Evolutionary conservation across 306 rosid genomes (phyloP).

Genomic region (Ormosia emarginata): DNA sequence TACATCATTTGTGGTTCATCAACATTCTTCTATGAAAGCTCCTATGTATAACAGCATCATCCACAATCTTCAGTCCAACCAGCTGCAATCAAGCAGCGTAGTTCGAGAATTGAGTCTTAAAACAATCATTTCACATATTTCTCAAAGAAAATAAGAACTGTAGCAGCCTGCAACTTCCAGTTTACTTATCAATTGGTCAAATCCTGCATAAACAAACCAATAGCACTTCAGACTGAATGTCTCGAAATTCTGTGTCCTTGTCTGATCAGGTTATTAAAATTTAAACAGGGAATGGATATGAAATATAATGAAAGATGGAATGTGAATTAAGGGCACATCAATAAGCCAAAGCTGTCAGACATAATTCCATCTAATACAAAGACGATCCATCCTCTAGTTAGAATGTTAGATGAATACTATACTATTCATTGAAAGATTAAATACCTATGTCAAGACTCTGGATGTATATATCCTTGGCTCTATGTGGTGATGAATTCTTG

Average conservation of each 20-base stretch:
- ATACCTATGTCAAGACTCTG: slow-evolving; percentile 50
- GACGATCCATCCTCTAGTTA: neutral
- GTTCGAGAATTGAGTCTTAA: neutral
- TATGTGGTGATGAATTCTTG: slow-evolving; percentile 34
- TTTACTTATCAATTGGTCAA: slow-evolving; percentile 39
- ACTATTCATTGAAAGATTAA: neutral
- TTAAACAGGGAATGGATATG: neutral
- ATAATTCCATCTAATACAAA: neutral
- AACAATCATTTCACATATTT: neutral
- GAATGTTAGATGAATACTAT: neutral
- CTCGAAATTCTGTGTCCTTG: neutral
- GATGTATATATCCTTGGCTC: slow-evolving; percentile 33
- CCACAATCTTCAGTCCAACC: neutral
- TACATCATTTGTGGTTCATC: slow-evolving; percentile 21
- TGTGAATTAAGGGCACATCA: neutral
- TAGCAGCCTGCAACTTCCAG: slow-evolving; percentile 31
- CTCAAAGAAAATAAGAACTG: slow-evolving; percentile 29
- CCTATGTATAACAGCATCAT: neutral
- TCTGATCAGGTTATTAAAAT: neutral
- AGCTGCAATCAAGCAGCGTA: neutral
- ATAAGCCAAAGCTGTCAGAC: neutral
- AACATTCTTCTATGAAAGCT: slow-evolving; percentile 2
- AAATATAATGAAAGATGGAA: neutral
- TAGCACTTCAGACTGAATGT: neutral
- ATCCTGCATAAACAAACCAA: slow-evolving; percentile 27